Evolutionary conservation across 192 early-diverging fungal species (phyloP).

Genomic region (Pecoramyces ruminantium): DNA sequence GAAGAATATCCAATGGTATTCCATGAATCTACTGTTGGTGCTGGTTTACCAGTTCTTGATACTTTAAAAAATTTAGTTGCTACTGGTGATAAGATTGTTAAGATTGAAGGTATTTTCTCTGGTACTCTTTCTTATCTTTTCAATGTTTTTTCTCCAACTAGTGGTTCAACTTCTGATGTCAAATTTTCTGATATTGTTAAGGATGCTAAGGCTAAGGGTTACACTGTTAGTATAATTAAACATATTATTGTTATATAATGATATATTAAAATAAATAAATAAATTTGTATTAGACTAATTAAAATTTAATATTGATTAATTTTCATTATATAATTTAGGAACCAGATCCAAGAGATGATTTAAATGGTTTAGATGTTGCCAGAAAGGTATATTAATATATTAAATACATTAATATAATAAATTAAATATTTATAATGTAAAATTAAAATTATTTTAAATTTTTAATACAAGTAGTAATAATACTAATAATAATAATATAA

Average conservation of each 20-base stretch:
- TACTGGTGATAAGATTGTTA: slow-evolving; percentile 82
- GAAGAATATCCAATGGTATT: slow-evolving; percentile 38
- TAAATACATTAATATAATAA: too few species aligned
- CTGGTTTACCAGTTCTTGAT: slow-evolving; percentile 84
- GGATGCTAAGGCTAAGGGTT: slow-evolving; percentile 80
- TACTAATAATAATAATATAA: too few species aligned
- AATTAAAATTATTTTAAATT: too few species aligned
- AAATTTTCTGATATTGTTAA: slow-evolving; percentile 76
- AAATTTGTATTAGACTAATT: too few species aligned
- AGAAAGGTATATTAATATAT: too few species aligned
- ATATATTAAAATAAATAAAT: too few species aligned
- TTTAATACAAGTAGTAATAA: too few species aligned
- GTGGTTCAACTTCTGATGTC: slow-evolving; percentile 12
- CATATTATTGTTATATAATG: too few species aligned
- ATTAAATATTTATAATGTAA: too few species aligned
- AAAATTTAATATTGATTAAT: too few species aligned
- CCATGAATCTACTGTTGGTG: slow-evolving; percentile 94
- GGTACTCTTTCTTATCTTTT: slow-evolving; percentile 96
- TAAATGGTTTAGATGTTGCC: slow-evolving; percentile 99
- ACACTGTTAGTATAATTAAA: slow-evolving; percentile 40
- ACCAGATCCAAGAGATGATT: slow-evolving; percentile 93
- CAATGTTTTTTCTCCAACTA: slow-evolving; percentile 78
- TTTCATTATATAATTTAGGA: slow-evolving; percentile 27
- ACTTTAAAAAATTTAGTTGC: slow-evolving; percentile 77
- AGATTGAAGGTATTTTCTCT: slow-evolving; percentile 93